Conservation (phyloP, 164 flowering plant species). For the Sedum album region DNA sequence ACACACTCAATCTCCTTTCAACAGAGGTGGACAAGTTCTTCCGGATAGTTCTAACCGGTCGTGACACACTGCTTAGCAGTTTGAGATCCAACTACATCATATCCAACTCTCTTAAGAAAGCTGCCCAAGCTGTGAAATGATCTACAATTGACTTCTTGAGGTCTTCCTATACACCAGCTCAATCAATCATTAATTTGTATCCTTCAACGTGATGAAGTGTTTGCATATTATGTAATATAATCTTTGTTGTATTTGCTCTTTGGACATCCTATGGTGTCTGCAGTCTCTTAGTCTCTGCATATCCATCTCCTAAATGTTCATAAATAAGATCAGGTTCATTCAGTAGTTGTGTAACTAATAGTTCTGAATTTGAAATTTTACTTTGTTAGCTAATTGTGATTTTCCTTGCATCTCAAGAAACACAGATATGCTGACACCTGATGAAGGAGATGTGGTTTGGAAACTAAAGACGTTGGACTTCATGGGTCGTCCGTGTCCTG, state of each 20-base stretch:
- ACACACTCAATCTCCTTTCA: background rate
- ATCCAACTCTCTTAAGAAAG: background rate
- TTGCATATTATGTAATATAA: background rate
- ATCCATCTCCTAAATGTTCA: background rate
- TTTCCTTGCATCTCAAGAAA: background rate
- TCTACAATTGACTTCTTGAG: background rate
- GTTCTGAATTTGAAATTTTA: too few species aligned
- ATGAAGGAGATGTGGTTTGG: background rate
- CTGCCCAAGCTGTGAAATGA: background rate
- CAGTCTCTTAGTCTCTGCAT: background rate
- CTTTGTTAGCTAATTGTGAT: background rate
- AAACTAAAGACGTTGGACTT: background rate
- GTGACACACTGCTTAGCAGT: background rate
- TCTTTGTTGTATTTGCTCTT: background rate
- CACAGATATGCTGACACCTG: background rate
- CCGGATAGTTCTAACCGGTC: background rate
- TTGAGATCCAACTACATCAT: background rate
- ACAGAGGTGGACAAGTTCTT: background rate
- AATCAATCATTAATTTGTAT: background rate
- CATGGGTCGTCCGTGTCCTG: slow-evolving; percentile 4
- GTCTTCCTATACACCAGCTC: background rate
- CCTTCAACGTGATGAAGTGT: background rate
- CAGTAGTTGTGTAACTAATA: background rate
- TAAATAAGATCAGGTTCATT: too few species aligned
- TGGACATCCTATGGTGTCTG: background rate